These are phyloP conservation scores for Senecio squalidus DNA, from an alignment of 140 eudicot species.

Conservation along the genomic window DNA sequence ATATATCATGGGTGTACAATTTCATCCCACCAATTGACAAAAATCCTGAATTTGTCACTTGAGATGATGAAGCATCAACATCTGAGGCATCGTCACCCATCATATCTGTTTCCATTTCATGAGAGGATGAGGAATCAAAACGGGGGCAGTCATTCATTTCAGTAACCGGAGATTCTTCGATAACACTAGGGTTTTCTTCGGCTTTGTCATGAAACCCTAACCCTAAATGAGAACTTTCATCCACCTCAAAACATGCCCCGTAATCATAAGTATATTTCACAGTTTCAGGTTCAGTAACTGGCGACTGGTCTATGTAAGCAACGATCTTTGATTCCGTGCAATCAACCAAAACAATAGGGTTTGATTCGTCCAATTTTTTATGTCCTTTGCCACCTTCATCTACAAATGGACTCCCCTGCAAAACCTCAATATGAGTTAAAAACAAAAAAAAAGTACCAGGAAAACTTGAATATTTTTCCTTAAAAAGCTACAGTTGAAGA, in stretches of 20 bases:
- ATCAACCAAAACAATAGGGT: constrained; percentile 59
- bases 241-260: constrained; percentile 53
- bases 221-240: constrained; percentile 60
- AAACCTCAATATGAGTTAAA: constrained; percentile 4
- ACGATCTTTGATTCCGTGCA: constrained; percentile 43
- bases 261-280: constrained; percentile 55
- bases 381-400: constrained; percentile 29
- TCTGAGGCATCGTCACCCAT: constrained; percentile 30
- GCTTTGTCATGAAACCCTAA: constrained; percentile 63
- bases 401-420: constrained; percentile 41
- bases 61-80: constrained; percentile 35
- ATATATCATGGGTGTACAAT: constrained; percentile 71
- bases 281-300: constrained; percentile 31
- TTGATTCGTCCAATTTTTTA: constrained; percentile 28
- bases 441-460: background rate
- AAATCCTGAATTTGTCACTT: constrained; percentile 56
- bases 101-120: constrained; percentile 30
- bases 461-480: background rate
- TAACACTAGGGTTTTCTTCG: constrained; percentile 27
- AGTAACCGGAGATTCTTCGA: constrained; percentile 23
- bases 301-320: constrained; percentile 60
- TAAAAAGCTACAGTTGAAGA: background rate
- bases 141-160: constrained; percentile 29
- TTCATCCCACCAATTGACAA: constrained; percentile 75
- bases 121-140: constrained; percentile 24